phyloP scores from a whole-genome alignment of 2,329 filamentous ascomycete species.

The Capronia americana region DNA sequence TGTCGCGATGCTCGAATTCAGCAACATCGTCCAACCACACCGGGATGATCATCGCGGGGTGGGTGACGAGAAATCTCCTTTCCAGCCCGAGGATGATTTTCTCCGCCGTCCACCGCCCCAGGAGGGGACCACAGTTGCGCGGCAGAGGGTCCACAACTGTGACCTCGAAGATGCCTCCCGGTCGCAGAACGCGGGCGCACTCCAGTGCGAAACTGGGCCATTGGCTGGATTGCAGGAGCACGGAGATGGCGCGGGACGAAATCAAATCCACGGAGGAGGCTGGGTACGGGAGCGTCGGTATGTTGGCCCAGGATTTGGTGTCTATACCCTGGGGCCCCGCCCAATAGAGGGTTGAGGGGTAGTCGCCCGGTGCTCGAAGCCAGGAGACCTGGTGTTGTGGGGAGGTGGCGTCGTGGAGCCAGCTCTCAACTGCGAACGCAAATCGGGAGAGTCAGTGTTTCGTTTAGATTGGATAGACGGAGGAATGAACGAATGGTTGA shows the following conservation, averaged over 20 bases:
- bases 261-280: constrained; percentile 1
- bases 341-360: background rate
- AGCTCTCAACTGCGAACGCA: background rate
- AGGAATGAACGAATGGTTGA: background rate
- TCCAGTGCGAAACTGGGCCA: background rate
- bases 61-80: background rate
- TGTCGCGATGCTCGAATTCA: background rate
- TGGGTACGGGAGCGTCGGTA: background rate
- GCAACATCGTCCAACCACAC: constrained; percentile 4
- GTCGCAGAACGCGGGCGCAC: background rate
- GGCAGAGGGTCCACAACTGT: background rate
- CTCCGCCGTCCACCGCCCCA: background rate
- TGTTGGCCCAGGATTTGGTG: background rate
- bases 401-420: background rate
- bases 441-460: background rate
- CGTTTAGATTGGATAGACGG: background rate
- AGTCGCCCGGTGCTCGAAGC: background rate
- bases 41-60: background rate
- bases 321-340: background rate
- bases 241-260: background rate
- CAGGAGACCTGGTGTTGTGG: constrained; percentile 1
- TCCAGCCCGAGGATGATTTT: background rate
- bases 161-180: background rate
- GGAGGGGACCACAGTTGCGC: constrained; percentile 3
- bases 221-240: background rate